phyloP scores from a whole-genome alignment of 768 basidiomycete genomes.

The Auricularia sp. region DNA sequence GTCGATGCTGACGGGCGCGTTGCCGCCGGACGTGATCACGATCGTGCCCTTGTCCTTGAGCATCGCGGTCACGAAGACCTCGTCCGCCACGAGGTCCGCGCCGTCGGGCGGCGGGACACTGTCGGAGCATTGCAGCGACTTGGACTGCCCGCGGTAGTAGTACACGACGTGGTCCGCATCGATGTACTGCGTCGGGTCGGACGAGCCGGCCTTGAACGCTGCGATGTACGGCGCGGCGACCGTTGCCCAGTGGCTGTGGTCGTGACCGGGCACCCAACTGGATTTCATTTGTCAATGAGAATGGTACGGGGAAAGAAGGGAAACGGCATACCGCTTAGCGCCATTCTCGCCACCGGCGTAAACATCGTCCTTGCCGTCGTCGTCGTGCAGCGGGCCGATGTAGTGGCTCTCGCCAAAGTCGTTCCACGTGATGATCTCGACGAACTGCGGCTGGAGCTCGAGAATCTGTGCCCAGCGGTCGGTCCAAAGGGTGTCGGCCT shows the following conservation, averaged over 20 bases:
- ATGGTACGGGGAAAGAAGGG: too few species aligned
- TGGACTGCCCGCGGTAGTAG: slow-evolving; percentile 1
- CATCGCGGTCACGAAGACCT: not conserved
- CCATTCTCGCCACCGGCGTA: not conserved
- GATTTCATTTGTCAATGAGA: too few species aligned
- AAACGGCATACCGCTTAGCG: not conserved
- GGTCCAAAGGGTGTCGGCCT: slow-evolving; percentile 57
- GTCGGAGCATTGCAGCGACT: not conserved
- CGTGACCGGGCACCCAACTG: not conserved
- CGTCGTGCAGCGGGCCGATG: slow-evolving; percentile 1
- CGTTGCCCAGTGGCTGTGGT: not conserved
- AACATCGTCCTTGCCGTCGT: not conserved
- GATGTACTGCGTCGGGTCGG: not conserved
- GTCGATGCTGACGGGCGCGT: slow-evolving; percentile 1
- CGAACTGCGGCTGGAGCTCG: slow-evolving; percentile 41
- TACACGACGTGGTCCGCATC: not conserved
- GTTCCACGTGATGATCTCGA: slow-evolving; percentile 59
- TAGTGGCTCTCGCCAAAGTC: slow-evolving; percentile 5
- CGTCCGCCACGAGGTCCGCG: not conserved
- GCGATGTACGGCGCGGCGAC: slow-evolving; percentile 1
- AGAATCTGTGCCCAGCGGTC: slow-evolving; percentile 62
- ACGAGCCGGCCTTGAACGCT: not conserved
- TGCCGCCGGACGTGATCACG: not conserved
- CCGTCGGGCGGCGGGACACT: not conserved
- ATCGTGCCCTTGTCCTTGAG: not conserved